Evolutionary conservation across 2,329 filamentous ascomycete species (phyloP).

Genomic region (Colletotrichum somersetense): DNA sequence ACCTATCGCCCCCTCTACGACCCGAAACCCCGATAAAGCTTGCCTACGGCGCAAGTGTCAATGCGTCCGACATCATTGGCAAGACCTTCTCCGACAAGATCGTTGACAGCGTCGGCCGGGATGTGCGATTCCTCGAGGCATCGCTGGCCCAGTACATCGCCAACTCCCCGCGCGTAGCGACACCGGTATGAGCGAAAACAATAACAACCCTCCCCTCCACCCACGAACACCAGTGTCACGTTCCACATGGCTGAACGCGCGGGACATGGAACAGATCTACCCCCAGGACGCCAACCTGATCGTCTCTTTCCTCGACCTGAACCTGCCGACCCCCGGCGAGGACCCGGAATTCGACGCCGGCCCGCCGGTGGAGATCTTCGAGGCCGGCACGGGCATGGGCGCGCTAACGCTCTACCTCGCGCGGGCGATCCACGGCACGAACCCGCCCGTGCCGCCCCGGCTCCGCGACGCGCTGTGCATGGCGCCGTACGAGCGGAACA

Average conservation of each 20-base stretch:
- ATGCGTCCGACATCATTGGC: constrained; percentile 73
- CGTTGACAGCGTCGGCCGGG: constrained; percentile 61
- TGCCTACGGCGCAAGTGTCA: constrained; percentile 60
- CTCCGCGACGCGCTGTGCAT: constrained; percentile 50
- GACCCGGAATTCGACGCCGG: constrained; percentile 50
- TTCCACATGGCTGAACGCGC: constrained; percentile 21
- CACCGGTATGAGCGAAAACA: constrained; percentile 67
- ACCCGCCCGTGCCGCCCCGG: constrained; percentile 63
- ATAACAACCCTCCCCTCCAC: too few relatives aligned
- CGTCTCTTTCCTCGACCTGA: constrained; percentile 80
- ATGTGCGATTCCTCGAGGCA: constrained; percentile 72
- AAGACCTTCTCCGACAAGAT: constrained; percentile 70
- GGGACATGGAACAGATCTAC: constrained; percentile 61
- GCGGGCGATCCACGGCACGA: constrained; percentile 80
- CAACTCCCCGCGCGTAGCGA: constrained; percentile 77
- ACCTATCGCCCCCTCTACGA: constrained; percentile 54
- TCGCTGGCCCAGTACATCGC: constrained; percentile 81
- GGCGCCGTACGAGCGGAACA: constrained; percentile 37
- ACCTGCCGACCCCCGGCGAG: constrained; percentile 62
- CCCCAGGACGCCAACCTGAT: constrained; percentile 81
- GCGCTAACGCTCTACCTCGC: constrained; percentile 81
- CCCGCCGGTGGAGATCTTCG: constrained; percentile 78
- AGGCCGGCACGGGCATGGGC: constrained; percentile 89
- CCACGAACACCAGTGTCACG: neutral
- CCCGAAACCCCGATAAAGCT: constrained; percentile 51